These are phyloP conservation scores for Annulohypoxylon maeteangense DNA, from an alignment of 495 filamentous ascomycete species.

Conservation along the genomic window DNA sequence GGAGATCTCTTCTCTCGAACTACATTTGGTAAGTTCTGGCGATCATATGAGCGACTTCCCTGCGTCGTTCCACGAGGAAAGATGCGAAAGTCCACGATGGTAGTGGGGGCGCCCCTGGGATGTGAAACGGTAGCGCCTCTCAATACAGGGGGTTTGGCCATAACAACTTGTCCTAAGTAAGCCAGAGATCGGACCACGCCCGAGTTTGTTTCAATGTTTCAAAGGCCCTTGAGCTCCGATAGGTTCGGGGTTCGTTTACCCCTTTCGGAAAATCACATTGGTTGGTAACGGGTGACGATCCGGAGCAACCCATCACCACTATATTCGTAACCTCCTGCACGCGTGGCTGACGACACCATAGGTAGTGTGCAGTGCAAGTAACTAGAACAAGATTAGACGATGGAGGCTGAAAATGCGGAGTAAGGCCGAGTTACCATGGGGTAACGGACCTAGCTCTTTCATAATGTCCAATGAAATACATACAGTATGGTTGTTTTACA, in stretches of 20 bases:
- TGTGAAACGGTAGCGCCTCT: conserved; percentile 27
- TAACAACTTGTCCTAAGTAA: background rate
- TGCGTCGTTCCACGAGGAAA: conserved; percentile 18
- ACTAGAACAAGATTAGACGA: conserved; percentile 19
- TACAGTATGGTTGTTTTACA: background rate
- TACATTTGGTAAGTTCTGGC: conserved; percentile 22
- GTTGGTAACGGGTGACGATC: conserved; percentile 5
- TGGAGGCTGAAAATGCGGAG: conserved; percentile 9
- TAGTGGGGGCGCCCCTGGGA: conserved; percentile 16
- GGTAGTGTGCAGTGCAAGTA: background rate
- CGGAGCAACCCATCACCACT: conserved; percentile 7
- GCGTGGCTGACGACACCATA: conserved; percentile 4
- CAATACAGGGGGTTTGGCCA: conserved; percentile 28
- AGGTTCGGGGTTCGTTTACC: conserved; percentile 16
- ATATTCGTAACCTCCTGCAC: conserved; percentile 9
- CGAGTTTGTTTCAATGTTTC: conserved; percentile 31
- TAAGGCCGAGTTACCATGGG: conserved; percentile 1
- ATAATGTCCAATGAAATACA: background rate
- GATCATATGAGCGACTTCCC: conserved; percentile 31
- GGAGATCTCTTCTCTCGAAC: conserved; percentile 6
- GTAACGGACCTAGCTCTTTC: conserved; percentile 1
- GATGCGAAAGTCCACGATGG: conserved; percentile 23
- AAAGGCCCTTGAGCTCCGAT: conserved; percentile 28
- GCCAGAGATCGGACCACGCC: conserved; percentile 29
- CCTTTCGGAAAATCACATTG: conserved; percentile 13